These are phyloP conservation scores for Malassezia sympodialis DNA, from an alignment of 1,284 basidiomycete genomes.

Conservation along the genomic window DNA sequence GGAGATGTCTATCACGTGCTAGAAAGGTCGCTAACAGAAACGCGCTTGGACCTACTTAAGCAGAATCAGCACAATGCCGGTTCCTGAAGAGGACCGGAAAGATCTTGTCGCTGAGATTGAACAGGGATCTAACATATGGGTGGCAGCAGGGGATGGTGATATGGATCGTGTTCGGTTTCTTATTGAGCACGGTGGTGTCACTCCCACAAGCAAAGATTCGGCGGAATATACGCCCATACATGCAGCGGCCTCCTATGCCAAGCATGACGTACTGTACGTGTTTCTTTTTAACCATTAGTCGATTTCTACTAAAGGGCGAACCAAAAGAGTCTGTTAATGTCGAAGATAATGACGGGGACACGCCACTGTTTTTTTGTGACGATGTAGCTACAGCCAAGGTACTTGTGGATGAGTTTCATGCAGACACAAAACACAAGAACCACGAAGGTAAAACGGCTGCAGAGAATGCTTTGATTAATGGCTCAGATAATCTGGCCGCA, in stretches of 20 bases:
- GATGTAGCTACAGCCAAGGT: slow-evolving; percentile 26
- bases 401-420: slow-evolving; percentile 37
- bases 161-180: slow-evolving; percentile 32
- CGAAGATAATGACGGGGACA: slow-evolving; percentile 39
- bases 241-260: slow-evolving; percentile 43
- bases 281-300: not conserved
- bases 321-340: slow-evolving; percentile 25
- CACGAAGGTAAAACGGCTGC: slow-evolving; percentile 34
- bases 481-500: slow-evolving; percentile 25
- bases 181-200: slow-evolving; percentile 28
- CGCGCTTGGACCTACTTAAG: not conserved
- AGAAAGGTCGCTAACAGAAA: not conserved
- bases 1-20: slow-evolving; percentile 6
- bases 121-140: slow-evolving; percentile 39
- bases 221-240: slow-evolving; percentile 43
- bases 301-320: slow-evolving; percentile 28
- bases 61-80: not conserved
- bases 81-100: not conserved
- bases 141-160: slow-evolving; percentile 43
- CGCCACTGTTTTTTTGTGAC: slow-evolving; percentile 45
- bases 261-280: slow-evolving; percentile 27
- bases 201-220: slow-evolving; percentile 29
- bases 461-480: slow-evolving; percentile 32
- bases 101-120: not conserved
- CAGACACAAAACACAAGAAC: slow-evolving; percentile 32